Conservation (phyloP, 1,284 basidiomycete species). For the Omphalotus olearius region DNA sequence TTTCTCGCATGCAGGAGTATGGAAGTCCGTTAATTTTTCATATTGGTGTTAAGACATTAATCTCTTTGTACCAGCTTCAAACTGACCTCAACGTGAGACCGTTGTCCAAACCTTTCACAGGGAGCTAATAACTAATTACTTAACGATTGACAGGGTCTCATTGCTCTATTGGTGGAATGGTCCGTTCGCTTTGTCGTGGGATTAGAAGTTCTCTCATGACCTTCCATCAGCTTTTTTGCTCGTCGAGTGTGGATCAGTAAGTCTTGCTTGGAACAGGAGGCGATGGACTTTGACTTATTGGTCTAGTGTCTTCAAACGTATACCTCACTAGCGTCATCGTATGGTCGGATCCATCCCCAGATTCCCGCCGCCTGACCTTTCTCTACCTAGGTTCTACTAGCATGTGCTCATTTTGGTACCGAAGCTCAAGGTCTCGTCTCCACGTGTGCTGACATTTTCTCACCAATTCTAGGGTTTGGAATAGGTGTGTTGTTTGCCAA, state of each 20-base stretch:
- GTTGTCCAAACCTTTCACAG: background rate
- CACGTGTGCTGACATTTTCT: background rate
- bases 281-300: constrained; percentile 1
- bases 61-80: constrained; percentile 28
- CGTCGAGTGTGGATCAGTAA: constrained; percentile 39
- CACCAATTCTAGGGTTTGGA: constrained; percentile 27
- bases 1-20: constrained; percentile 28
- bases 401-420: constrained; percentile 34
- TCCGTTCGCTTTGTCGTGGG: constrained; percentile 15
- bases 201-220: background rate
- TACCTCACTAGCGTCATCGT: constrained; percentile 32
- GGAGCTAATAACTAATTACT: background rate
- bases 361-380: background rate
- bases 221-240: constrained; percentile 33
- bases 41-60: background rate
- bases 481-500: constrained; percentile 25
- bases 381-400: constrained; percentile 28
- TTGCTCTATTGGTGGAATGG: constrained; percentile 41
- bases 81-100: constrained; percentile 37
- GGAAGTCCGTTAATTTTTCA: constrained; percentile 26
- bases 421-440: background rate
- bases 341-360: constrained; percentile 12
- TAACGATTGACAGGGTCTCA: constrained; percentile 27
- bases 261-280: constrained; percentile 12
- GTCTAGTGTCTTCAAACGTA: constrained; percentile 32